Percentiles rank a stretch among this genome's conserved stretches.
Evolutionary conservation across 345 rosid genomes (phyloP).

Genomic region (Aquilaria yunnanensis): DNA sequence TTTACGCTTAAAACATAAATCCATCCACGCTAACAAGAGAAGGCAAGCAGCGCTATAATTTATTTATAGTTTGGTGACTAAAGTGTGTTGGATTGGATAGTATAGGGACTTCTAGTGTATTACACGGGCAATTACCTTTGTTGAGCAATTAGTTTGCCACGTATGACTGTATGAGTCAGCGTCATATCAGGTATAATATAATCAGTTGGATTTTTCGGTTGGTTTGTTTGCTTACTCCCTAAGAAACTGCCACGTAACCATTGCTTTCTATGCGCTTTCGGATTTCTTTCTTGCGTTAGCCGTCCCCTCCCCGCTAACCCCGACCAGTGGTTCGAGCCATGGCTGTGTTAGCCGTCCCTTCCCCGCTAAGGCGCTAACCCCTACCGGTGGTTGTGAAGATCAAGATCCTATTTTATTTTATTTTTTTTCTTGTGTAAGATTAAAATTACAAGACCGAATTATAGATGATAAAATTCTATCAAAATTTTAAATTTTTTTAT

Average conservation of each 20-base stretch:
- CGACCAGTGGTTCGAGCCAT: constrained; percentile 11
- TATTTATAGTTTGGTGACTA: not conserved
- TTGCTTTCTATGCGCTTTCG: no score
- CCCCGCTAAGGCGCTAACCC: not conserved
- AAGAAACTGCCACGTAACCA: constrained; percentile 33
- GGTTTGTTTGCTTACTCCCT: constrained; percentile 26
- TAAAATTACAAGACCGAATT: no score
- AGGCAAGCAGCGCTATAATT: no score
- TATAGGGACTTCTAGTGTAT: no score
- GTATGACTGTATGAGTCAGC: not conserved
- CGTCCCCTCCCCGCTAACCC: not conserved
- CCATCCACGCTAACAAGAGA: no score
- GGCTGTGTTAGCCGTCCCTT: not conserved
- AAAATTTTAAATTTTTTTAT: no score
- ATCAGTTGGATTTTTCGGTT: not conserved
- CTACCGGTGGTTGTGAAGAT: constrained; percentile 5
- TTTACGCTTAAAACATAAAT: no score
- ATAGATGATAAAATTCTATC: no score
- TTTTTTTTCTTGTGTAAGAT: not conserved
- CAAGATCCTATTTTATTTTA: not conserved
- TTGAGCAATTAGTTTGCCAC: not conserved
- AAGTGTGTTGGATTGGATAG: not conserved
- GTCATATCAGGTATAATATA: not conserved
- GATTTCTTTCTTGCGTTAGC: constrained; percentile 2
- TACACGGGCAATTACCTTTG: no score